These are phyloP conservation scores for Durio zibethinus DNA, from an alignment of 345 rosid species.

Conservation along the genomic window DNA sequence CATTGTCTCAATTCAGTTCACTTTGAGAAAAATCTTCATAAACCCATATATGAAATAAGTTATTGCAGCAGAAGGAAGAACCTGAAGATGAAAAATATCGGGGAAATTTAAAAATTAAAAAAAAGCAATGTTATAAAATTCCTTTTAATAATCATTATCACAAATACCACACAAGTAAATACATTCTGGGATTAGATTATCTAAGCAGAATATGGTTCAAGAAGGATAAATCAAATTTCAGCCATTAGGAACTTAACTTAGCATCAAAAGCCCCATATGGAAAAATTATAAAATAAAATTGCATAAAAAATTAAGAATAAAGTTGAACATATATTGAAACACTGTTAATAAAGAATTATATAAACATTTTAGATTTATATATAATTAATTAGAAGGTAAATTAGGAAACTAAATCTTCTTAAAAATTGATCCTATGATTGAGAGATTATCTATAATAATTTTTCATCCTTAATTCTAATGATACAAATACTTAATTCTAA, in stretches of 20 bases:
- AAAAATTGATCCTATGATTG: too few relatives aligned
- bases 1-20: conserved; percentile 39
- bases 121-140: background rate
- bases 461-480: too few relatives aligned
- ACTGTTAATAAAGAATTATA: too few relatives aligned
- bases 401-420: too few relatives aligned
- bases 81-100: conserved; percentile 44
- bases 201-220: background rate
- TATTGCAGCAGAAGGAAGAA: conserved; percentile 78
- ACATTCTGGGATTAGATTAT: background rate
- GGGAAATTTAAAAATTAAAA: background rate
- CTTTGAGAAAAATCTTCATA: conserved; percentile 80
- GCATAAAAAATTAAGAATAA: too few relatives aligned
- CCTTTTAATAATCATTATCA: background rate
- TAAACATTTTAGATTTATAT: too few relatives aligned
- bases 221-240: background rate
- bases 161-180: background rate
- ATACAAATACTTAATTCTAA: too few relatives aligned
- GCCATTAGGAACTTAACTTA: background rate
- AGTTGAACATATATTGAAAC: too few relatives aligned
- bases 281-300: too few relatives aligned
- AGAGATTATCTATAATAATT: too few relatives aligned
- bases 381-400: too few relatives aligned
- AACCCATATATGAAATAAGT: conserved; percentile 81
- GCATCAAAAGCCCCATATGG: background rate